Evolutionary conservation across 2,329 filamentous ascomycete species (phyloP).

Genomic region (Pochonia chlamydosporia): DNA sequence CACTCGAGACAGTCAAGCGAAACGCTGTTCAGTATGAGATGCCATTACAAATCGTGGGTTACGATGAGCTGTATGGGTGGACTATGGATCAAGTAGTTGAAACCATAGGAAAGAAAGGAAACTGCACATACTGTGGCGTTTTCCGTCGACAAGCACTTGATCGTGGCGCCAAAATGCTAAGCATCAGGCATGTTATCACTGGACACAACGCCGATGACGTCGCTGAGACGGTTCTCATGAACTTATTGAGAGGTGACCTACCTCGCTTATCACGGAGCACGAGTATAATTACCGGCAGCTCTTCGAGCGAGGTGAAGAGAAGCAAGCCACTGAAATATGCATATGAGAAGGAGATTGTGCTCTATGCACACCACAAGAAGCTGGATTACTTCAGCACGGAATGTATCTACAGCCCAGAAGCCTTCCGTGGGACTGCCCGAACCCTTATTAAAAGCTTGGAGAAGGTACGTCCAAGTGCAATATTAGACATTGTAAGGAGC

Average conservation of each 20-base stretch:
- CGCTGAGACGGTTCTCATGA: constrained; percentile 97
- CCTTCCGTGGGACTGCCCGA: constrained; percentile 87
- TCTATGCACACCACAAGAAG: constrained; percentile 95
- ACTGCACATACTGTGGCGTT: constrained; percentile 98
- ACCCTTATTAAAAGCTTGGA: constrained; percentile 94
- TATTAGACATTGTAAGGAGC: constrained; percentile 88
- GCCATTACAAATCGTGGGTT: constrained; percentile 86
- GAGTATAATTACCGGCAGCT: constrained; percentile 75
- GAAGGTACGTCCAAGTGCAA: constrained; percentile 86
- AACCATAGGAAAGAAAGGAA: constrained; percentile 94
- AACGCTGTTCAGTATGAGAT: constrained; percentile 90
- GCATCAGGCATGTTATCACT: constrained; percentile 89
- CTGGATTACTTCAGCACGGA: constrained; percentile 98
- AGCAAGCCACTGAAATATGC: constrained; percentile 97
- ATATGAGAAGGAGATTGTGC: constrained; percentile 97
- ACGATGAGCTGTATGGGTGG: constrained; percentile 93
- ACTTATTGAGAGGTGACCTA: constrained; percentile 83
- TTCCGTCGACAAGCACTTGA: constrained; percentile 93
- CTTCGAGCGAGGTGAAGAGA: constrained; percentile 82
- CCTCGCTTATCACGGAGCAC: constrained; percentile 83
- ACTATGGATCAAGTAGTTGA: constrained; percentile 99
- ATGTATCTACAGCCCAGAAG: constrained; percentile 96
- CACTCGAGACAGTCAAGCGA: constrained; percentile 89
- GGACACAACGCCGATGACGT: constrained; percentile 98
- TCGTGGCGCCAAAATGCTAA: constrained; percentile 79